Conservation (phyloP, 2,329 filamentous ascomycete genomes). For the Paracoccidioides lutzii region DNA sequence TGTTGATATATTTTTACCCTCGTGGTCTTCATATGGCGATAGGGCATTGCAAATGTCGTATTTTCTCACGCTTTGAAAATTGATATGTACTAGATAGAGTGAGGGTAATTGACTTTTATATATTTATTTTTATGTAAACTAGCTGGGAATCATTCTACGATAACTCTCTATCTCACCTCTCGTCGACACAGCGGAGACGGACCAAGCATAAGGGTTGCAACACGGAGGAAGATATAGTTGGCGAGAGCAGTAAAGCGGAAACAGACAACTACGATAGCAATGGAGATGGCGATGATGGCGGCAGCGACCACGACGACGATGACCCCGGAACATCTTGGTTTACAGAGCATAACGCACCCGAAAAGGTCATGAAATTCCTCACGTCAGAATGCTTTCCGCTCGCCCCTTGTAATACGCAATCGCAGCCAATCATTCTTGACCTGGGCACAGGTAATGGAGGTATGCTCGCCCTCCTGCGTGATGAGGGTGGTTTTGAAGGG, state of each 20-base stretch:
- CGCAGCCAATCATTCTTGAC: slow-evolving; percentile 51
- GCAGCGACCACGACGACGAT: slow-evolving; percentile 56
- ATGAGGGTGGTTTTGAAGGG: slow-evolving; percentile 45
- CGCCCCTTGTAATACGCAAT: slow-evolving; percentile 24
- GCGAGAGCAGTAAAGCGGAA: slow-evolving; percentile 2
- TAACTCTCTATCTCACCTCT: slow-evolving; percentile 29
- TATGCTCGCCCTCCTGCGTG: slow-evolving; percentile 67
- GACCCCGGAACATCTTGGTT: slow-evolving; percentile 87
- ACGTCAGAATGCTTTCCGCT: slow-evolving; percentile 36
- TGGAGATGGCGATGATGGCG: slow-evolving; percentile 34
- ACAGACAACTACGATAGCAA: background rate
- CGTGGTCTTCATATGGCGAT: background rate
- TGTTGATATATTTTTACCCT: background rate
- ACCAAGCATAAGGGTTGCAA: background rate
- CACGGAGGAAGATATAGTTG: slow-evolving; percentile 3
- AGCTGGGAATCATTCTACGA: slow-evolving; percentile 53
- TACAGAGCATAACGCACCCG: slow-evolving; percentile 77
- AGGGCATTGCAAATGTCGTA: background rate
- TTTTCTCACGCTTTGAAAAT: background rate
- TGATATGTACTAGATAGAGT: background rate
- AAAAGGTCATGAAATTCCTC: slow-evolving; percentile 62
- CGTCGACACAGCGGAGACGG: slow-evolving; percentile 15
- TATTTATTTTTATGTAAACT: background rate
- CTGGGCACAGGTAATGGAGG: slow-evolving; percentile 91
- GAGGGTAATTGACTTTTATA: background rate